These are phyloP conservation scores for Mediolabrus comicus DNA, from an alignment of 108 stramenopile species.

Conservation along the genomic window DNA sequence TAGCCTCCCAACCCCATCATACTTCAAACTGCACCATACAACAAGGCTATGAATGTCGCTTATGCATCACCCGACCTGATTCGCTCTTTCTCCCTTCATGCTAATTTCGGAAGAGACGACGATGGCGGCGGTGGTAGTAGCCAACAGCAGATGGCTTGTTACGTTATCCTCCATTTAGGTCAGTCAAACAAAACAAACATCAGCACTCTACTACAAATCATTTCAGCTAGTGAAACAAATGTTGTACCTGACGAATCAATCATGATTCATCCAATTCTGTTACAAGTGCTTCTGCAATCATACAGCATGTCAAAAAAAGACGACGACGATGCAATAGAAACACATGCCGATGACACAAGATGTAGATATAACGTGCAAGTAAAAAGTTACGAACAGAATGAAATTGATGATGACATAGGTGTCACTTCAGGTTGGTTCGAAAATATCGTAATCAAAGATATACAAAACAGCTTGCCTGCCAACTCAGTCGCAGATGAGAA, in stretches of 20 bases:
- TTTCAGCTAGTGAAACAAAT: not conserved
- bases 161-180: not conserved
- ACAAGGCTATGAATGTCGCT: not conserved
- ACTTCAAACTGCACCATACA: no score
- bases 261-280: not conserved
- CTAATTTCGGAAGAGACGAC: not conserved
- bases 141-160: not conserved
- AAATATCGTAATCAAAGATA: not conserved
- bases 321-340: not conserved
- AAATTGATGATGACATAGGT: not conserved
- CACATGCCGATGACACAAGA: not conserved
- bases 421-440: not conserved
- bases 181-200: not conserved
- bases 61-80: not conserved
- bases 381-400: not conserved
- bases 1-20: no score
- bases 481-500: not conserved
- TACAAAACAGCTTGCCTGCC: not conserved
- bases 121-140: not conserved
- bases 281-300: slow-evolving; percentile 6
- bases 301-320: not conserved
- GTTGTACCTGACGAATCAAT: not conserved
- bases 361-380: not conserved
- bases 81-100: not conserved
- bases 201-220: not conserved